A percentile compares a stretch with the other conserved stretches of the same genome.
phyloP scores from a whole-genome alignment of 148 eudicot genomes.

The Camellia granthamiana region DNA sequence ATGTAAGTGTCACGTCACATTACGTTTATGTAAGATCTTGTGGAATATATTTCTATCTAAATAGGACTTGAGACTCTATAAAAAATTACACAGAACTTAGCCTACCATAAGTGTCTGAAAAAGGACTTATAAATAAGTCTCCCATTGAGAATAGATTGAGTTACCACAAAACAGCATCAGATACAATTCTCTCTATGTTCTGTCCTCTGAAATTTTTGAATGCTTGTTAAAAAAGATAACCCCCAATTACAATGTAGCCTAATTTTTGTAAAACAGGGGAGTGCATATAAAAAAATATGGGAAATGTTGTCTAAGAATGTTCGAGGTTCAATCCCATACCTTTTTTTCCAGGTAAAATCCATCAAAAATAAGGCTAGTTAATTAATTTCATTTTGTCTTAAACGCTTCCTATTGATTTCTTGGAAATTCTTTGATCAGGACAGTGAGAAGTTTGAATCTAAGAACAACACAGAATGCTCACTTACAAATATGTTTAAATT shows the following conservation, averaged over 20 bases:
- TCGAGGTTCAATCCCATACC: slow-evolving; percentile 26
- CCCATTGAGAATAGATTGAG: too few species aligned
- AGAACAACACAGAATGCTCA: slow-evolving; percentile 20
- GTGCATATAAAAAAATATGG: slow-evolving; percentile 21
- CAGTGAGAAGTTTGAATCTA: slow-evolving; percentile 34
- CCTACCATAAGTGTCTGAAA: too few species aligned
- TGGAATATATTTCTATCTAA: too few species aligned
- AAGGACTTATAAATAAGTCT: too few species aligned
- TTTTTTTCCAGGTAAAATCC: slow-evolving; percentile 25
- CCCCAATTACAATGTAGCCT: background rate
- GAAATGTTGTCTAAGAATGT: slow-evolving; percentile 23
- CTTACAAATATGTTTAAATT: slow-evolving; percentile 41
- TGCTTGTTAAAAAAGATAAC: background rate
- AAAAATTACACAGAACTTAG: too few species aligned
- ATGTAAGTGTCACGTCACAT: too few species aligned
- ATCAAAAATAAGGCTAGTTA: background rate
- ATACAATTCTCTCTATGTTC: too few species aligned
- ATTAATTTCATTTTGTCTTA: background rate
- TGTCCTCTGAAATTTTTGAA: background rate
- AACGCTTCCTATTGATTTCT: slow-evolving; percentile 7
- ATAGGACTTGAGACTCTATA: too few species aligned
- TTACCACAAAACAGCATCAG: too few species aligned
- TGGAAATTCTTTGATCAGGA: slow-evolving; percentile 42
- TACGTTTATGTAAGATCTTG: too few species aligned
- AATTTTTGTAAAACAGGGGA: slow-evolving; percentile 35